Evolutionary conservation across 352 stramenopile genomes (phyloP), one percentile per base, ranked within the genome.

Genomic region (Pythium vanterpoolii): DNA sequence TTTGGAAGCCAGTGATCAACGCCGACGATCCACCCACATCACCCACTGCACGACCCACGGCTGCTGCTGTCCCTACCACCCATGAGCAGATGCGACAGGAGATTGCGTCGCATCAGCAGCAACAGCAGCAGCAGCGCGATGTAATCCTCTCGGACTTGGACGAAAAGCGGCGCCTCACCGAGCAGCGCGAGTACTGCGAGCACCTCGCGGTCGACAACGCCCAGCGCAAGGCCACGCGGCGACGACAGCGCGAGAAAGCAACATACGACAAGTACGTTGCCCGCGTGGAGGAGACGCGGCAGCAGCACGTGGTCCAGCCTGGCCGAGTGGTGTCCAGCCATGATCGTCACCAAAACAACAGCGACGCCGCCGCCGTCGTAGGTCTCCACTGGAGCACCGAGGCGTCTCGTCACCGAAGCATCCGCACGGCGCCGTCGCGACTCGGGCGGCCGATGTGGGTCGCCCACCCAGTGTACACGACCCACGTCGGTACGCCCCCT

Each of bases 121-220:
- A 49, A 4, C 72, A 86, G 42, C 40, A 55, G 14, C 56, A 65
- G 13, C 53, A 63, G 7, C 71, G 73, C n/a, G 45, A 51, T 26
- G 30, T 39, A 23, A 33, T 86, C 28, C 16, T 83, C 19, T 38
- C 71, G 46, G 71, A 63, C 21, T 57, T 71, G 21, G 60, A 83
- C 3, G 72, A 84, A 38, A 43, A 55, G 18, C 60, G 68, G 30
- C 69, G 73, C 19, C 71, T 87, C 19, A 66, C 80, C n/a, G 75
- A 81, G 18, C 79, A 87, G 61, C 62, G 64, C 7, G 51, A 83
- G 8, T 87, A 87, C 31, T 64, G 72, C 23, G 66, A 69, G 19
- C 72, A 77, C 16, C 67, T 86, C 11, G 69, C 67, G 0, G 56
- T 63, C 18, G 69, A 87, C 53, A 76, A 69, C 19, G 53, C 62